Evolutionary conservation across 352 stramenopile genomes (phyloP).

Genomic region (Phytopythium aichiense): DNA sequence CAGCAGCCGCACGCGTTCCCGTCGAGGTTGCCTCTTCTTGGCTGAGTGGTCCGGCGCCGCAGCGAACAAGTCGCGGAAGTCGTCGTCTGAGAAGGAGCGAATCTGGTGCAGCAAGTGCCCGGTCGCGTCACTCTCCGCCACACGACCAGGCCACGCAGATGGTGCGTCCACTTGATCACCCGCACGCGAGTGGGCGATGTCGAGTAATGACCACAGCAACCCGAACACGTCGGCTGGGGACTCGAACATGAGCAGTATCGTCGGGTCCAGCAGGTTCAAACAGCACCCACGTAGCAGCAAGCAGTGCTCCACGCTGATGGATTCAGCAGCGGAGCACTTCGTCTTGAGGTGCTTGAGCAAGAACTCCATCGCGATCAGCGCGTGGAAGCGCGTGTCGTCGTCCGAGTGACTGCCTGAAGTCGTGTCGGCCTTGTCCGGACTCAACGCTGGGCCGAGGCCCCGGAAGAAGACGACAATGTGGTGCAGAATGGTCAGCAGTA

Average conservation of each 20-base stretch:
- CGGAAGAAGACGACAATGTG: slow-evolving; percentile 38
- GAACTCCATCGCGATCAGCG: slow-evolving; percentile 32
- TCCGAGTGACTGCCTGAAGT: slow-evolving; percentile 1
- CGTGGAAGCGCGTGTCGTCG: slow-evolving; percentile 28
- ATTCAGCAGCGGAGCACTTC: slow-evolving; percentile 11
- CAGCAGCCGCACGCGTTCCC: slow-evolving; percentile 38
- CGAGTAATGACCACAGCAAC: slow-evolving; percentile 24
- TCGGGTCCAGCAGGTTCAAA: slow-evolving; percentile 38
- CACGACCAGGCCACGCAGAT: neutral
- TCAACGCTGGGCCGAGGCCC: slow-evolving; percentile 1
- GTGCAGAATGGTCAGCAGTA: slow-evolving; percentile 39
- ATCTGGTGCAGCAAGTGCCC: slow-evolving; percentile 31
- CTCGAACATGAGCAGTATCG: slow-evolving; percentile 54
- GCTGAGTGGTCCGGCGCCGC: slow-evolving; percentile 17
- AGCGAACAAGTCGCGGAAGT: slow-evolving; percentile 28
- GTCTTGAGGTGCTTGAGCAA: slow-evolving; percentile 26
- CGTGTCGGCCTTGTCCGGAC: neutral
- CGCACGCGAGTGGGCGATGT: neutral
- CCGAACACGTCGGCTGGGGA: slow-evolving; percentile 39
- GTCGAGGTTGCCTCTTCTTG: slow-evolving; percentile 47
- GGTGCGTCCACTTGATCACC: neutral
- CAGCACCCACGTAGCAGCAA: slow-evolving; percentile 34
- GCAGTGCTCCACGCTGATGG: slow-evolving; percentile 9
- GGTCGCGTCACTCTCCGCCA: slow-evolving; percentile 14
- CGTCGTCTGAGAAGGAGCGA: slow-evolving; percentile 25